Evolutionary conservation across 2,329 filamentous ascomycete species (phyloP).

Genomic region (Aspergillus unguis): DNA sequence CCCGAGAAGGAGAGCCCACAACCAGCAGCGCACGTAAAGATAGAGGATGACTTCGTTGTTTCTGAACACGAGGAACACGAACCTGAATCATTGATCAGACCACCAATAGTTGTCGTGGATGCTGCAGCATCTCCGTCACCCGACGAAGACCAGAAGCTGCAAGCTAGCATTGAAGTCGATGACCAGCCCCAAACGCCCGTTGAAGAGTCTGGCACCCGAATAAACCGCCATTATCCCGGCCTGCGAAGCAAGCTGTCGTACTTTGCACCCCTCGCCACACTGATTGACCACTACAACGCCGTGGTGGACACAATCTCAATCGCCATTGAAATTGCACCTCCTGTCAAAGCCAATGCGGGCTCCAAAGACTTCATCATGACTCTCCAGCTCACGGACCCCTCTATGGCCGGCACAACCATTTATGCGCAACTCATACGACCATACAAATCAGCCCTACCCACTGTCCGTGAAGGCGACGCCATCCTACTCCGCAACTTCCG

Average conservation of each 20-base stretch:
- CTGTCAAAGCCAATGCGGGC: conserved; percentile 34
- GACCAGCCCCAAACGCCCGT: conserved; percentile 5
- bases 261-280: conserved; percentile 41
- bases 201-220: conserved; percentile 10
- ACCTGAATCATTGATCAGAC: not conserved
- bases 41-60: not conserved
- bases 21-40: not conserved
- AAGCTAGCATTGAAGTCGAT: conserved; percentile 13
- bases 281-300: conserved; percentile 42
- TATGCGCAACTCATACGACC: conserved; percentile 44
- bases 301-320: conserved; percentile 44
- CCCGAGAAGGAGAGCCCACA: not conserved
- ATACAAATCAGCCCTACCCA: conserved; percentile 39
- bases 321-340: conserved; percentile 31
- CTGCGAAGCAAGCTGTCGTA: conserved; percentile 43
- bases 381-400: conserved; percentile 45
- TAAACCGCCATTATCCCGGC: conserved; percentile 32
- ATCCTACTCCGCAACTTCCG: conserved; percentile 48
- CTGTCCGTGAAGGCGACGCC: conserved; percentile 37
- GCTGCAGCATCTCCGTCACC: not conserved
- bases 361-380: conserved; percentile 41
- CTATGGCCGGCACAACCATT: conserved; percentile 38
- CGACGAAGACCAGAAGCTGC: conserved; percentile 7
- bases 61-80: conserved; percentile 1
- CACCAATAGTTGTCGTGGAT: not conserved